These are phyloP conservation scores for Torulaspora gathmanii DNA, from an alignment of 805 yeast species.

Conservation along the genomic window DNA sequence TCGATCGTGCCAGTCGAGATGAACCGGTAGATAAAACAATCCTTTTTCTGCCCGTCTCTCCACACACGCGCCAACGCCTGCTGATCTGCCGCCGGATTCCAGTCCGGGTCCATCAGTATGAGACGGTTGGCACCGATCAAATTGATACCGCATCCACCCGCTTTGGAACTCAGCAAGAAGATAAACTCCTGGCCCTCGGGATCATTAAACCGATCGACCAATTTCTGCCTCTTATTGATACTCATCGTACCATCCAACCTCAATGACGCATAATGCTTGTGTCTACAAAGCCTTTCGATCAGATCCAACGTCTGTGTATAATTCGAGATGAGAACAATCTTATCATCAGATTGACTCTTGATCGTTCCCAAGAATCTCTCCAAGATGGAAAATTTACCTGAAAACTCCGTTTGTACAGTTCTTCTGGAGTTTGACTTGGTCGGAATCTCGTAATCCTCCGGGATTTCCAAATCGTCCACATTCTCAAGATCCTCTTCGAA, in stretches of 20 bases:
- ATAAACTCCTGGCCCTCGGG: constrained; percentile 84
- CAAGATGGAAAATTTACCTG: constrained; percentile 82
- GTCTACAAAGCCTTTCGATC: constrained; percentile 80
- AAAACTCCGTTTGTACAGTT: constrained; percentile 72
- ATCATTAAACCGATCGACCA: constrained; percentile 87
- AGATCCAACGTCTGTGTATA: constrained; percentile 92
- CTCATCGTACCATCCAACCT: constrained; percentile 91
- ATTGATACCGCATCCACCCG: constrained; percentile 98
- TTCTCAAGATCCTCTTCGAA: constrained; percentile 61
- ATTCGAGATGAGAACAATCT: constrained; percentile 89
- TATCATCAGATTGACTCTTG: constrained; percentile 78
- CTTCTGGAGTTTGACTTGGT: constrained; percentile 30
- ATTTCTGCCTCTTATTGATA: constrained; percentile 85
- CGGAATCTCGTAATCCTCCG: constrained; percentile 57
- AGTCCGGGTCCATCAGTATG: constrained; percentile 83
- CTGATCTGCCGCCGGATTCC: constrained; percentile 99
- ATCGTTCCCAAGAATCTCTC: constrained; percentile 80
- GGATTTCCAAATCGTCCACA: constrained; percentile 58
- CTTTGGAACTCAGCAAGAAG: constrained; percentile 86
- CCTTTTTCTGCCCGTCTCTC: constrained; percentile 98
- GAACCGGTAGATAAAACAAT: constrained; percentile 90
- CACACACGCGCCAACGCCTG: constrained; percentile 97
- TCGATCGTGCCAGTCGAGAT: constrained; percentile 94
- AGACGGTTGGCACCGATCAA: constrained; percentile 93
- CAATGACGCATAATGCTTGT: constrained; percentile 65